These are phyloP conservation scores for Colletotrichum sp. DNA, from an alignment of 2,329 filamentous ascomycete species.

Conservation along the genomic window DNA sequence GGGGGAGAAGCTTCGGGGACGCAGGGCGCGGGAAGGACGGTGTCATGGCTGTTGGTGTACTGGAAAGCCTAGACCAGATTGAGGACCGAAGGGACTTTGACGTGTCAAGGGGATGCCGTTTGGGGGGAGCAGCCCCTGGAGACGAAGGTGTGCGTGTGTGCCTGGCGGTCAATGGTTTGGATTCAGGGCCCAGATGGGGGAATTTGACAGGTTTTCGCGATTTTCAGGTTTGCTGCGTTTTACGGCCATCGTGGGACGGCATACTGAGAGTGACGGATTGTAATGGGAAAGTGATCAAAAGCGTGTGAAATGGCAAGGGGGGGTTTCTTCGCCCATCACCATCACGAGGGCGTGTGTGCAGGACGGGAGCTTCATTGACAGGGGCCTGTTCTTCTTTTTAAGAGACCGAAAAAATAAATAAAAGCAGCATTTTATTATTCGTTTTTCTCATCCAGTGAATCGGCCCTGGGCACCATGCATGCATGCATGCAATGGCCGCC, in stretches of 20 bases:
- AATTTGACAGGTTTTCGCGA: neutral
- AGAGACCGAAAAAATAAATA: neutral
- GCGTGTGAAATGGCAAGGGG: neutral
- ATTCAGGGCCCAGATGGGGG: neutral
- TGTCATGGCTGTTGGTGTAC: neutral
- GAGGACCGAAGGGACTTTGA: neutral
- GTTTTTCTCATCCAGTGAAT: neutral
- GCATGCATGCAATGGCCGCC: neutral
- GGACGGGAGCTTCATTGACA: neutral
- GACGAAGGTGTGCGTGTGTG: neutral
- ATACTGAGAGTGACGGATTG: neutral
- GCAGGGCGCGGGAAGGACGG: neutral
- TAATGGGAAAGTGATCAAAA: conserved; percentile 6
- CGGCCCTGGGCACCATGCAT: neutral
- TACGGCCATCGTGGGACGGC: neutral
- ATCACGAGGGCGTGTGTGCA: conserved; percentile 1
- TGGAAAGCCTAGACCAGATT: neutral
- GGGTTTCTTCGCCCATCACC: too few species aligned
- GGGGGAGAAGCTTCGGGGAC: neutral
- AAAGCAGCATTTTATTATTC: neutral
- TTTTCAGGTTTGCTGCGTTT: neutral
- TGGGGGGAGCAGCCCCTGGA: neutral
- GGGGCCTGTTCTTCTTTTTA: neutral
- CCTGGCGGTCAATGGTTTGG: neutral
- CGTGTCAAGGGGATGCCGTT: neutral